phyloP scores from a whole-genome alignment of 306 rosid species.

The Spatholobus suberectus region DNA sequence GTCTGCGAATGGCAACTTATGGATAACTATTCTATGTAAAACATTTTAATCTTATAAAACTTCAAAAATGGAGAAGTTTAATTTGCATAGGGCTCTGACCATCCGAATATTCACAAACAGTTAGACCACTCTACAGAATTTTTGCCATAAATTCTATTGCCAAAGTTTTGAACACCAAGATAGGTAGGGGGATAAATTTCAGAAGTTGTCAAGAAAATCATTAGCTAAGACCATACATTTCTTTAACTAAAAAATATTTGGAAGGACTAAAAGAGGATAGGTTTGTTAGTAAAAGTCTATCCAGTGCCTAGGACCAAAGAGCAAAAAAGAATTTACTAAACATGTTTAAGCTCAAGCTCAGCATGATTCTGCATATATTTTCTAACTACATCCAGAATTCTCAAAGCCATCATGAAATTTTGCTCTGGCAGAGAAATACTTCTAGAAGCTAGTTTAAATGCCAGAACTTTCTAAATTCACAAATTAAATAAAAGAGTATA shows the following conservation, averaged over 20 bases:
- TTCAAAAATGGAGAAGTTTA: conserved; percentile 18
- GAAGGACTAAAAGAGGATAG: neutral
- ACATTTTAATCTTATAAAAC: neutral
- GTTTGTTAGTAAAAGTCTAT: conserved; percentile 2
- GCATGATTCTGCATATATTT: conserved; percentile 13
- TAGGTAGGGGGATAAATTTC: neutral
- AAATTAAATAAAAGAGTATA: neutral
- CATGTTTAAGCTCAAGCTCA: neutral
- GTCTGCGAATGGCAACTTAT: conserved; percentile 55
- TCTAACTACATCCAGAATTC: conserved; percentile 5
- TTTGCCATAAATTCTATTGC: conserved; percentile 24
- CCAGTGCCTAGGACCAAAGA: neutral
- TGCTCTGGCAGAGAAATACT: neutral
- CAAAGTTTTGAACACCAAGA: conserved; percentile 10
- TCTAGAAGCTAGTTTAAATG: conserved; percentile 11
- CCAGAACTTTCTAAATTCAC: conserved; percentile 13
- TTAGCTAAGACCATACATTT: conserved; percentile 17
- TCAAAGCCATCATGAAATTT: conserved; percentile 29
- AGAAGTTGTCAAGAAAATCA: neutral
- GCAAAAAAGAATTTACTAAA: neutral
- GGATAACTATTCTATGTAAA: neutral
- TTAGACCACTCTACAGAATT: neutral
- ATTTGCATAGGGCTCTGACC: neutral
- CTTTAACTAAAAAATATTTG: neutral
- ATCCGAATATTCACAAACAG: neutral